These are phyloP conservation scores for Auriscalpium orientale DNA, from an alignment of 768 basidiomycete species.

Conservation along the genomic window DNA sequence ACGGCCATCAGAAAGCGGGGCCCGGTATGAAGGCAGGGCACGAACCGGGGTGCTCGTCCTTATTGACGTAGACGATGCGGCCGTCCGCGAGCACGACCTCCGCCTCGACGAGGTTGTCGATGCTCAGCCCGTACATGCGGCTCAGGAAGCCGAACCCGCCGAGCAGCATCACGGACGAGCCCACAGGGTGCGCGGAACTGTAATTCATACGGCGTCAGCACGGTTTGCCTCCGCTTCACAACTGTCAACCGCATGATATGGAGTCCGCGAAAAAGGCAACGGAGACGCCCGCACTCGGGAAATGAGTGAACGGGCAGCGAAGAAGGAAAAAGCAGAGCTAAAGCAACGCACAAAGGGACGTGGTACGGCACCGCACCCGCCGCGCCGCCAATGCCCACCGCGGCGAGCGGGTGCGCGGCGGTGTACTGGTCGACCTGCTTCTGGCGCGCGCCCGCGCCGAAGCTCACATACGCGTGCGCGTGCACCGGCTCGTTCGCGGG, in stretches of 20 bases:
- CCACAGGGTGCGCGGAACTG: slow-evolving; percentile 73
- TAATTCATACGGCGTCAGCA: background rate
- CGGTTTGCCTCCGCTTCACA: too few species aligned
- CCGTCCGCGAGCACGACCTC: slow-evolving; percentile 92
- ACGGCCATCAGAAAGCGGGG: background rate
- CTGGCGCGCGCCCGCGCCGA: slow-evolving; percentile 80
- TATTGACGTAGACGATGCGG: slow-evolving; percentile 68
- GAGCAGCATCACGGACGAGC: slow-evolving; percentile 73
- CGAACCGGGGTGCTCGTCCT: slow-evolving; percentile 63
- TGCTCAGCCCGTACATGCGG: slow-evolving; percentile 74
- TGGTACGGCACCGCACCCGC: slow-evolving; percentile 66
- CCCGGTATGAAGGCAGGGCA: slow-evolving; percentile 1
- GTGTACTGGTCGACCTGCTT: slow-evolving; percentile 79
- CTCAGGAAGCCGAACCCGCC: slow-evolving; percentile 89
- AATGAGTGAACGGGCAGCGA: too few species aligned
- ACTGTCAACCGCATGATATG: too few species aligned
- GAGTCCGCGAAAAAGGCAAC: too few species aligned
- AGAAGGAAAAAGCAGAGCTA: background rate
- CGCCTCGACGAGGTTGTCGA: slow-evolving; percentile 86
- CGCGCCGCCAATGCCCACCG: slow-evolving; percentile 40
- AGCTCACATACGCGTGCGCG: slow-evolving; percentile 72
- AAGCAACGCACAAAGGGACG: slow-evolving; percentile 37
- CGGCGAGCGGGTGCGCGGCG: slow-evolving; percentile 59
- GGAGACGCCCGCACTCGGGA: too few species aligned
- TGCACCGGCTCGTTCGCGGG: slow-evolving; percentile 47